A percentile compares a stretch with the other conserved stretches of the same genome.
phyloP scores from a whole-genome alignment of 805 yeast genomes.

The Ogataea ramenticola region DNA sequence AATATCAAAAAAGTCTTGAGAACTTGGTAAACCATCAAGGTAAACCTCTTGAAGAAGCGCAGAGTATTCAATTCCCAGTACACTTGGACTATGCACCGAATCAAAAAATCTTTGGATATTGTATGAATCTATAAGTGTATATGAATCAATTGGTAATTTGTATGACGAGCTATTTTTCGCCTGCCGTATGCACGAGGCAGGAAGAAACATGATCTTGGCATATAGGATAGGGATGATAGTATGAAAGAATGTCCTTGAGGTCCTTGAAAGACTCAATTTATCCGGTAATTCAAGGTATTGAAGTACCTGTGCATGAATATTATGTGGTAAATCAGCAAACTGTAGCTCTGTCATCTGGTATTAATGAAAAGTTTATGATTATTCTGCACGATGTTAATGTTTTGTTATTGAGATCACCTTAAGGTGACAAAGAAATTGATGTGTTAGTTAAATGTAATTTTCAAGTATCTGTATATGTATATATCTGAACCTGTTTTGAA shows the following conservation, averaged over 20 bases:
- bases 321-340: conserved; percentile 14
- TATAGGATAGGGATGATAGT: conserved; percentile 16
- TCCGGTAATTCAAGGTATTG: conserved; percentile 10
- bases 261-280: conserved; percentile 11
- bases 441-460: too few relatives aligned
- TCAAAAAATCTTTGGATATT: conserved; percentile 12
- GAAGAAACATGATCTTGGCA: conserved; percentile 10
- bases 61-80: conserved; percentile 16
- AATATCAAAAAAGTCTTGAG: too few relatives aligned
- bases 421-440: too few relatives aligned
- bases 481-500: too few relatives aligned
- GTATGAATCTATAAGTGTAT: conserved; percentile 8
- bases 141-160: conserved; percentile 12
- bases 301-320: conserved; percentile 15
- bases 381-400: too few relatives aligned
- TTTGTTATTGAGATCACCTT: too few relatives aligned
- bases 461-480: too few relatives aligned
- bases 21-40: conserved; percentile 18
- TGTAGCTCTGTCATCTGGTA: background rate
- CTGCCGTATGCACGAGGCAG: conserved; percentile 1
- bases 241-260: conserved; percentile 14
- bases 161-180: conserved; percentile 6
- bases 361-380: too few relatives aligned
- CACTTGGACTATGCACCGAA: conserved; percentile 9
- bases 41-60: conserved; percentile 17